Percentiles rank a stretch among this genome's conserved stretches.
phyloP scores from a whole-genome alignment of 129 eudicot species.

The Cynara cardunculus region DNA sequence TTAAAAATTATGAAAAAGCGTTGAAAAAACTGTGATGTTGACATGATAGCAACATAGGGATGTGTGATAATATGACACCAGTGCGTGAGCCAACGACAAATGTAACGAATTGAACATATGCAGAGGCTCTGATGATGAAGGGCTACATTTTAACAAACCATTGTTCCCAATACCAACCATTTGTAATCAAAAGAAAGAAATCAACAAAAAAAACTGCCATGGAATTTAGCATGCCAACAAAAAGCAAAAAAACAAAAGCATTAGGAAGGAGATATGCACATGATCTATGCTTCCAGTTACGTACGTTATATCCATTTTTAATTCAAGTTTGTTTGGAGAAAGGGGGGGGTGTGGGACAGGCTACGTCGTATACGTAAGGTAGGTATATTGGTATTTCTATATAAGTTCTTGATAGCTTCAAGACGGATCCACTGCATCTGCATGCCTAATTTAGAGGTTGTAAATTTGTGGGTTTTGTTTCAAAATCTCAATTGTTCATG shows the following conservation, averaged over 20 bases:
- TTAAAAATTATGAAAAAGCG: too few relatives aligned
- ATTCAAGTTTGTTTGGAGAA: conserved; percentile 1
- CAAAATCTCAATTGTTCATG: not conserved
- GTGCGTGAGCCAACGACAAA: conserved; percentile 9
- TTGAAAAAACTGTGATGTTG: not conserved
- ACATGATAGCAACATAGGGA: conserved; percentile 1
- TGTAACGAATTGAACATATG: not conserved
- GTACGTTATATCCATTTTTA: conserved; percentile 13
- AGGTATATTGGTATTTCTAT: not conserved
- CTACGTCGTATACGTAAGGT: not conserved
- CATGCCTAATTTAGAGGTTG: conserved; percentile 13
- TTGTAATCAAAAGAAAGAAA: conserved; percentile 23
- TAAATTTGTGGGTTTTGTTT: not conserved
- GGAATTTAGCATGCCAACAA: conserved; percentile 24
- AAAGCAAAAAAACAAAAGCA: conserved; percentile 23
- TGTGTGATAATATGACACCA: conserved; percentile 8
- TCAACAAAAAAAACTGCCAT: conserved; percentile 14
- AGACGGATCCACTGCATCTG: not conserved
- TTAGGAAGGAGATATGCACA: conserved; percentile 22
- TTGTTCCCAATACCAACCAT: conserved; percentile 26
- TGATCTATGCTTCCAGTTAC: conserved; percentile 11
- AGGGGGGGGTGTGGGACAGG: not conserved
- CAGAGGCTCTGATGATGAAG: not conserved
- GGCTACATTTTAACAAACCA: conserved; percentile 24
- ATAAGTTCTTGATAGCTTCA: conserved; percentile 7